Evolutionary conservation across 345 rosid genomes (phyloP).

Genomic region (Hibiscus trionum): DNA sequence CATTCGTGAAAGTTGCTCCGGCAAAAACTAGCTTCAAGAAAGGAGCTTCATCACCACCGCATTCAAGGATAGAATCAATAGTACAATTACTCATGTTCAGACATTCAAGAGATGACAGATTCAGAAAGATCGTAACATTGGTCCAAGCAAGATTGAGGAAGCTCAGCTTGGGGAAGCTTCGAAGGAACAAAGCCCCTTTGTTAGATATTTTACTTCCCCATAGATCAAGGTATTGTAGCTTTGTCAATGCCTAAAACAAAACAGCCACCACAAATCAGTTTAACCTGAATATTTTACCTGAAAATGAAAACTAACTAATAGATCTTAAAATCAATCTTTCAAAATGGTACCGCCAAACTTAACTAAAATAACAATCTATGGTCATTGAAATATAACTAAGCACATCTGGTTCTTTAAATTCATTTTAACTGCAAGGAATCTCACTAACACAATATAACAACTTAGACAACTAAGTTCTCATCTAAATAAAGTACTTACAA

Average conservation of each 20-base stretch:
- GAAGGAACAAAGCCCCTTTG: slow-evolving; percentile 46
- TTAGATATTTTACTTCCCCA: slow-evolving; percentile 83
- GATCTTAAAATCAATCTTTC: background rate
- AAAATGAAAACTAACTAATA: background rate
- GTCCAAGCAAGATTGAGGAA: slow-evolving; percentile 85
- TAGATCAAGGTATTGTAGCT: slow-evolving; percentile 78
- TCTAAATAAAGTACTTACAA: background rate
- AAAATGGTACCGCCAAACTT: background rate
- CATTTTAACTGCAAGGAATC: background rate
- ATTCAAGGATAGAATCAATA: slow-evolving; percentile 40
- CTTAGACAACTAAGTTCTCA: background rate
- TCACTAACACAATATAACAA: background rate
- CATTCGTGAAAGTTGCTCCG: slow-evolving; percentile 57
- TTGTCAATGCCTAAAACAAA: slow-evolving; percentile 48
- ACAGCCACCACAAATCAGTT: background rate
- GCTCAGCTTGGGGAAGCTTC: slow-evolving; percentile 47
- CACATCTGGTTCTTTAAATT: background rate
- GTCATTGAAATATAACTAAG: background rate
- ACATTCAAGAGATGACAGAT: slow-evolving; percentile 53
- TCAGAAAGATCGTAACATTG: slow-evolving; percentile 49
- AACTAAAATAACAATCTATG: background rate
- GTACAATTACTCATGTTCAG: slow-evolving; percentile 76
- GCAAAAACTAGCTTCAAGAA: slow-evolving; percentile 49
- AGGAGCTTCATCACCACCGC: slow-evolving; percentile 34
- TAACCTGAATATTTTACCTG: background rate